Percentiles rank a stretch among this genome's conserved stretches.
phyloP scores from a whole-genome alignment of 352 stramenopile species.

The Pythium biforme region DNA sequence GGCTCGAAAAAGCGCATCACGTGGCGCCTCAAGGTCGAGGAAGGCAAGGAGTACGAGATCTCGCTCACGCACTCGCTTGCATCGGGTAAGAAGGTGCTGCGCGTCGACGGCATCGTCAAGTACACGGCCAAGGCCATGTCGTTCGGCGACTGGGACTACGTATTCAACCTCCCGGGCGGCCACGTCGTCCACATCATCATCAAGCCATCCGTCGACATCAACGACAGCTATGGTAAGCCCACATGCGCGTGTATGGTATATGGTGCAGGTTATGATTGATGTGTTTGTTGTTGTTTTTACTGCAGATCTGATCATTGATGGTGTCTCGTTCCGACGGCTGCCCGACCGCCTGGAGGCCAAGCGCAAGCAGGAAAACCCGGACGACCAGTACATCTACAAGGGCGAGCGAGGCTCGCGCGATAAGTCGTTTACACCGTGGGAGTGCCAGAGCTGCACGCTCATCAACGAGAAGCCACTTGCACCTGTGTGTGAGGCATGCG shows the following conservation, averaged over 20 bases:
- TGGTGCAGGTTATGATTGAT: not conserved
- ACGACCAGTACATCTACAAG: constrained; percentile 49
- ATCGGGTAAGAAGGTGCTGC: constrained; percentile 79
- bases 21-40: constrained; percentile 79
- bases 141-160: constrained; percentile 84
- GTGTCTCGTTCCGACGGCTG: constrained; percentile 74
- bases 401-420: constrained; percentile 37
- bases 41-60: constrained; percentile 82
- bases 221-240: constrained; percentile 89
- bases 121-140: constrained; percentile 75
- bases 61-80: constrained; percentile 79
- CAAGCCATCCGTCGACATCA: constrained; percentile 82
- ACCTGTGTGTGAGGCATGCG: constrained; percentile 73
- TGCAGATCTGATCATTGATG: constrained; percentile 78
- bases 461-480: constrained; percentile 77
- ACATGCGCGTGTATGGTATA: no score
- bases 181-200: constrained; percentile 86
- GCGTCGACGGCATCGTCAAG: constrained; percentile 77
- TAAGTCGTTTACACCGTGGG: constrained; percentile 65
- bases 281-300: not conserved
- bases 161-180: constrained; percentile 77
- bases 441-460: constrained; percentile 70
- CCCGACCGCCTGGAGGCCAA: constrained; percentile 53
- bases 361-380: constrained; percentile 23
- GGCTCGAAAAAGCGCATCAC: constrained; percentile 84